Base-by-base conservation (phyloP, 106 monocot species). In the Gastrodia elata region DNA sequence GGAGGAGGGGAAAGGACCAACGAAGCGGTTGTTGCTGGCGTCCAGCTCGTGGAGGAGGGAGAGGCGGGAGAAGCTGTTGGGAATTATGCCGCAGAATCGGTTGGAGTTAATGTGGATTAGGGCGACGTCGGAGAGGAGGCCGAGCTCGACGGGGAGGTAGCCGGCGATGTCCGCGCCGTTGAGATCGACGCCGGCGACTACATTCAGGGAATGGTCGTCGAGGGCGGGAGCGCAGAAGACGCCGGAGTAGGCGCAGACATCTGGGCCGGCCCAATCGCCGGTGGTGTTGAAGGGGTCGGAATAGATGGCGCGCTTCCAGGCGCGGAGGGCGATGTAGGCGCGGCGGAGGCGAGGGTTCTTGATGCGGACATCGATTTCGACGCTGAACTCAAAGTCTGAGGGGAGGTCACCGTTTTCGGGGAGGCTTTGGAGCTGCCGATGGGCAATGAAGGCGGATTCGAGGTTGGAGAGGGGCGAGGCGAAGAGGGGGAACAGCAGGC, bases 91-190 rank as follows among this genome's bases (percentile, higher is more conserved):
- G 37, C 89, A 84, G 74, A 92, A 89, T 30, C 86, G 84, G 68
- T 92, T 92, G 25, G 92, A 92, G 77, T 87, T 92, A 48, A 92
- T 80, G 68, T 92, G 92, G 75, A 92, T 81, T 25, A 92, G 68
- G 14, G 84, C 82, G 25, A 77, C 73, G 68, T 89, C 86, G 30
- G 80, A 75, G 82, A 92, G 82, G 55, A 89, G 74, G 57, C 84
- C 80, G 13, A 92, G 82, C 89, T 92, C 86, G 11, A 68, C 74
- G 11, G 86, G 89, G 44, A 92, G 86, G 76, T 87, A 84, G 10
- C 92, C 92, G 7, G 89, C 89, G 77, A 89, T 84, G 70, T 89
- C 89, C 38, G 72, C 92, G 39, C 86, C 80, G 72, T 92, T 92
- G 48, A 89, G 81, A 56, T 92, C 92, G 38, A 92, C 73, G 24